Evolutionary conservation across 164 flowering plant species (phyloP), one percentile per base, ranked within the genome.

Genomic region (Umbellularia californica): DNA sequence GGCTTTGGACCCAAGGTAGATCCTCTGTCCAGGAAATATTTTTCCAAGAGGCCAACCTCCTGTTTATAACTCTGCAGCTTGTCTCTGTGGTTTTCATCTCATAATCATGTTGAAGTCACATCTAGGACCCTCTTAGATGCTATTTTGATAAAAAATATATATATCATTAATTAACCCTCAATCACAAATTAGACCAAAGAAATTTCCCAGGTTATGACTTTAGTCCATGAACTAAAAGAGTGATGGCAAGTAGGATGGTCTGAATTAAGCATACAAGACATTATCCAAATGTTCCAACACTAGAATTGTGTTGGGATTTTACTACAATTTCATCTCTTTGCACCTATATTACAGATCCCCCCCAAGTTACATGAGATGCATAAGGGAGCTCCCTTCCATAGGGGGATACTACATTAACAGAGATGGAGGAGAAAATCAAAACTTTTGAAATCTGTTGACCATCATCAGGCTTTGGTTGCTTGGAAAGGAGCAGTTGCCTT

Each of bases 401-500:
- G 60, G 3, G 17, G 17, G 60, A 5, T 15, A 20, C 60, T 55
- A 55, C 19, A 55, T 55, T 55, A 47, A 23, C 60, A 55, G 60
- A 74, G 50, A 51, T 64, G 64, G 69, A 65, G 71, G 33, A 33
- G 19, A 75, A 67, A 67, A 28, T 67, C 30, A 25, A 25, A 66
- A 47, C 58, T 12, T 28, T 41, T 15, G 69, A 33, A 55, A 55
- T 77, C 70, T 50, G 50, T 55, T 55, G 68, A 28, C 65, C 47
- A 77, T 83, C 74, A 50, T 68, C 3, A 89, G 35, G 87, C 92
- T 82, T 90, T 90, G 50, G 89, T 69, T 68, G 97, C 91, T 79
- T 80, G 74, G 58, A 88, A 75, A 14, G 89, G 83, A 69, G 92
- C 80, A 0, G 77, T 68, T 13, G 83, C 83, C 76, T 68, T 86